Evolutionary conservation across 1,284 basidiomycete genomes (phyloP), one percentile per base, ranked within the genome.

Genomic region (Marasmius fiardii): DNA sequence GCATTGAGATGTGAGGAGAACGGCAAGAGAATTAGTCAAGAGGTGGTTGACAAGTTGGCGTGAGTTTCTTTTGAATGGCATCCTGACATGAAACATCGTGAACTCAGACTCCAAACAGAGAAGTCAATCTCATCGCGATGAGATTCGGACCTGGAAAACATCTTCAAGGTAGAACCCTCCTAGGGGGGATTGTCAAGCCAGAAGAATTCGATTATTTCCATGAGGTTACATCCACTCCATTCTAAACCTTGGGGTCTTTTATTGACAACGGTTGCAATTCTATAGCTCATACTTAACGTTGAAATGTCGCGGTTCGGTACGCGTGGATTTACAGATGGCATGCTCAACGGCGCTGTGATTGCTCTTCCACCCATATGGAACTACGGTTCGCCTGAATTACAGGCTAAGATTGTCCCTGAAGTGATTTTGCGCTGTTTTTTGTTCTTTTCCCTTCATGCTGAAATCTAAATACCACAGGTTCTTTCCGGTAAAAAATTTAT

Each of bases 141-240:
- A 87, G 96, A 20, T 79, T 98, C 44, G 96, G 96, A 3, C 90
- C 88, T 3, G 90, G 90, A 2, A 88, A 86, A 63, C 94, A 98
- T 67, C 80, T 99, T n/a, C 80, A 91, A 66, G 95, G 96, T 1
- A 81, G 86, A 39, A 84, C 78, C 35, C 78, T 98, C 6, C 87
- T 96, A 75, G 90, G 86, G 35, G 96, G 92, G 14, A 68, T 85
- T 31, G 83, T 98, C 58, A 90, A 89, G 62, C 90, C 93, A 6
- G 95, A 98, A 71, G 92, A 97, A 65, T 94, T 81, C 67, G 90
- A 87, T 74, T 90, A 86, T 71, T 93, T 89, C 72, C 81, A 90
- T 57, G 89, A 90, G 71, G 85, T 83, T 55, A 34, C 66, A 56
- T 35, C 41, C 21, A 16, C 51, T 51, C 20, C 26, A 28, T 18